These are phyloP conservation scores for Umbellularia californica DNA, from an alignment of 164 flowering plant species.

Conservation along the genomic window DNA sequence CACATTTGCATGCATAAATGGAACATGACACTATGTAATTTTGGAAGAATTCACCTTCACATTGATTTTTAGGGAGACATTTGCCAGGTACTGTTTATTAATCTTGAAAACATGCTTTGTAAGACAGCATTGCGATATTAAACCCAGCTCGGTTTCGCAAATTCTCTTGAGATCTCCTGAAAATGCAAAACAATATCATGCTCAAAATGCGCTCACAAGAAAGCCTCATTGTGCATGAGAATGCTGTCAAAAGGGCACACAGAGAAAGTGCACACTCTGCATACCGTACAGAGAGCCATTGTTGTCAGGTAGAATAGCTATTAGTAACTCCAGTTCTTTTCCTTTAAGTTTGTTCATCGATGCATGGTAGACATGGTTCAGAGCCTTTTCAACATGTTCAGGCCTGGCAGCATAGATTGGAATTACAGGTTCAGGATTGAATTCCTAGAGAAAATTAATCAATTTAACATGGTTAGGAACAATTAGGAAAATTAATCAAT, in stretches of 20 bases:
- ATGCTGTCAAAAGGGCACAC: not conserved
- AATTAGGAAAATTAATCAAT: conserved; percentile 2
- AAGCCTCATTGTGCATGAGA: not conserved
- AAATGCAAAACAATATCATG: conserved; percentile 4
- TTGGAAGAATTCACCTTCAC: conserved; percentile 49
- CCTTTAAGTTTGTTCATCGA: conserved; percentile 59
- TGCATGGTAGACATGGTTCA: conserved; percentile 62
- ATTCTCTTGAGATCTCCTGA: conserved; percentile 86
- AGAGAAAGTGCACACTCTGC: conserved; percentile 6
- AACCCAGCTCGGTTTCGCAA: conserved; percentile 93
- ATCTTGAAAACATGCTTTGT: conserved; percentile 87
- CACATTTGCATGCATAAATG: no score
- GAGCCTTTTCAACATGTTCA: conserved; percentile 73
- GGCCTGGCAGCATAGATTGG: conserved; percentile 60
- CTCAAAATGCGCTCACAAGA: not conserved
- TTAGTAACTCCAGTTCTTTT: conserved; percentile 62
- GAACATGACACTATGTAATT: no score
- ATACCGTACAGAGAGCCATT: conserved; percentile 80
- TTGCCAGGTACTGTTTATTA: conserved; percentile 82
- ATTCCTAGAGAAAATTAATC: conserved; percentile 42
- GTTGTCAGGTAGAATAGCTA: conserved; percentile 71
- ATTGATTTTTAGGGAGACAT: conserved; percentile 70
- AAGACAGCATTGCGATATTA: conserved; percentile 90
- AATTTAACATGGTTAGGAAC: not conserved
- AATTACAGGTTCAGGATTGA: conserved; percentile 66